Evolutionary conservation across 345 rosid genomes (phyloP).

Genomic region (Draba incana): DNA sequence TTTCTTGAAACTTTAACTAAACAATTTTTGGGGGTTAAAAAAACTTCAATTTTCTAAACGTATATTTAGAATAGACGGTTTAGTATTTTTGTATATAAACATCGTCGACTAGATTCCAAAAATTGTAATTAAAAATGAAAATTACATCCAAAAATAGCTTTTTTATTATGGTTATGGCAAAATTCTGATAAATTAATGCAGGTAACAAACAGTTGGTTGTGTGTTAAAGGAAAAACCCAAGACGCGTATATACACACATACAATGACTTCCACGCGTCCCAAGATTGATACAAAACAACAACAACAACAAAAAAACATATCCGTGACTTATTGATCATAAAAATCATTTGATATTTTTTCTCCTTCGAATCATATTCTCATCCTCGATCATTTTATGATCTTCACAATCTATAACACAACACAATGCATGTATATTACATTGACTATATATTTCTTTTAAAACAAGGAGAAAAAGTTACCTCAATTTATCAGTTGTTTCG

Average conservation of each 20-base stretch:
- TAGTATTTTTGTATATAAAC: not conserved
- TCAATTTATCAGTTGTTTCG: not conserved
- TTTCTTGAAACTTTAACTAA: no score
- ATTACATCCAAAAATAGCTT: not conserved
- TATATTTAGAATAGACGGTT: no score
- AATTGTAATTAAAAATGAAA: not conserved
- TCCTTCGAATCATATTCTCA: not conserved
- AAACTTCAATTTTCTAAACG: no score
- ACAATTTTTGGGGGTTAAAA: no score
- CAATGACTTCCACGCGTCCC: slow-evolving; percentile 14
- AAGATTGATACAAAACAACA: not conserved
- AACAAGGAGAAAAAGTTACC: no score
- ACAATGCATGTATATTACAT: not conserved
- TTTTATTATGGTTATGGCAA: not conserved
- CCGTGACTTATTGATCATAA: slow-evolving; percentile 27
- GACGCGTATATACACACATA: not conserved
- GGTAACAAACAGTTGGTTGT: not conserved
- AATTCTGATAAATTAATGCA: not conserved
- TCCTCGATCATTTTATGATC: not conserved
- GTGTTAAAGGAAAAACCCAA: not conserved
- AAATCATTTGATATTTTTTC: slow-evolving; percentile 1
- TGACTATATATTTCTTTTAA: not conserved
- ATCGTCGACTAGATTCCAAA: not conserved
- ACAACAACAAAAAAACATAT: not conserved
- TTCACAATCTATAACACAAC: not conserved